Evolutionary conservation across 1,139 yeast species (phyloP), one percentile per base, ranked within the genome.

Genomic region (Pneumocystis carinii): DNA sequence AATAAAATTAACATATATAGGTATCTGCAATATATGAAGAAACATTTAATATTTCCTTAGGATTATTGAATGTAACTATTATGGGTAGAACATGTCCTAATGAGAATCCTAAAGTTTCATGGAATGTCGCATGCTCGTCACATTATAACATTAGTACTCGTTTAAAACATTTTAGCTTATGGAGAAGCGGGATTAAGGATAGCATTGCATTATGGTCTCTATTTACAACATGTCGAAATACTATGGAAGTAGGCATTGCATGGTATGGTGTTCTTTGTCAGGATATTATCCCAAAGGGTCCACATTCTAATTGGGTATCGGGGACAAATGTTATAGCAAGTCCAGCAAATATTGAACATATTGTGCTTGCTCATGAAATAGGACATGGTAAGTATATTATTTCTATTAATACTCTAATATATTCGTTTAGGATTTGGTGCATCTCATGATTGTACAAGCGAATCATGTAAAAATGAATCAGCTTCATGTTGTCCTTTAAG

Each of bases 171-270:
- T 70, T 76, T 62, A 70, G 76, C 1, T 53, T 65, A 29, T 76
- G 78, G 78, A 66, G 78, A 41, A 73, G 74, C 6, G 29, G 59
- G 6, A 60, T 57, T 6, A 63, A 72, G 0, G 63, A 69, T 15
- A 77, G 75, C 61, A 65, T 73, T 41, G 78, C 77, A 0, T 70
- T 75, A 14, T 76, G 79, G 78, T 67, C 75, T 5, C 67, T 76
- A 41, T 64, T 76, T 62, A 75, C 78, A 0, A 64, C 69, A 14
- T 75, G 78, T 64, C 65, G 71, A 2, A 71, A 72, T 41, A 74
- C 73, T 1, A 67, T 73, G 0, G 72, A 74, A 5, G 77, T 75
- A 2, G 78, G 78, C 0, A 69, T 76, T 2, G 71, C 78, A 1
- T 75, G 78, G 78, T 71, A 74, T 58, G 77, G 77, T 7, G 68